Evolutionary conservation across 768 basidiomycete species (phyloP).

Genomic region (Rhodotorula babjevae): DNA sequence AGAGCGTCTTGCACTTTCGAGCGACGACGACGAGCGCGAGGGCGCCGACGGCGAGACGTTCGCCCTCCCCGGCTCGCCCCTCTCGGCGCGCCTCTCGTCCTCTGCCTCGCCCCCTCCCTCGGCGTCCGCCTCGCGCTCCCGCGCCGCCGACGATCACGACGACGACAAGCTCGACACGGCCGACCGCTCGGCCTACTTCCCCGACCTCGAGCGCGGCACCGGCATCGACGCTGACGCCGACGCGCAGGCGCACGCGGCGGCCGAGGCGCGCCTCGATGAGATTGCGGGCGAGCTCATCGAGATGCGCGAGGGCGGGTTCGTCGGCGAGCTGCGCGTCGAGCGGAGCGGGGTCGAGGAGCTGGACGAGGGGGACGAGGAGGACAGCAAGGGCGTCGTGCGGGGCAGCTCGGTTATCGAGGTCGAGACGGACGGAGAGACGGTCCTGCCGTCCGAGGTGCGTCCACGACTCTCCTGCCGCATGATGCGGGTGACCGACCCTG

Average conservation of each 20-base stretch:
- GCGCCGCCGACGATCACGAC: neutral
- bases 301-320: neutral
- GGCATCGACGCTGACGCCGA: neutral
- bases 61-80: neutral
- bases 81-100: too few relatives aligned
- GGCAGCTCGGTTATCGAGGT: too few relatives aligned
- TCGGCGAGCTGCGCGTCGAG: neutral
- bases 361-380: neutral
- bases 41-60: neutral
- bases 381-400: too few relatives aligned
- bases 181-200: constrained; percentile 1
- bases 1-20: neutral
- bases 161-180: neutral
- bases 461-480: too few relatives aligned
- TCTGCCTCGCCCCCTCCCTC: too few relatives aligned
- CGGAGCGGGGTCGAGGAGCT: neutral
- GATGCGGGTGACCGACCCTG: too few relatives aligned
- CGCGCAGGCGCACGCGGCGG: neutral
- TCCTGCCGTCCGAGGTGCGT: too few relatives aligned
- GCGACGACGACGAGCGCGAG: neutral
- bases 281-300: neutral
- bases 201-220: neutral
- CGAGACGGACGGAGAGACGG: too few relatives aligned
- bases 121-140: too few relatives aligned
- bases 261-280: neutral